Evolutionary conservation across 345 rosid species (phyloP).

Genomic region (Salix exigua): DNA sequence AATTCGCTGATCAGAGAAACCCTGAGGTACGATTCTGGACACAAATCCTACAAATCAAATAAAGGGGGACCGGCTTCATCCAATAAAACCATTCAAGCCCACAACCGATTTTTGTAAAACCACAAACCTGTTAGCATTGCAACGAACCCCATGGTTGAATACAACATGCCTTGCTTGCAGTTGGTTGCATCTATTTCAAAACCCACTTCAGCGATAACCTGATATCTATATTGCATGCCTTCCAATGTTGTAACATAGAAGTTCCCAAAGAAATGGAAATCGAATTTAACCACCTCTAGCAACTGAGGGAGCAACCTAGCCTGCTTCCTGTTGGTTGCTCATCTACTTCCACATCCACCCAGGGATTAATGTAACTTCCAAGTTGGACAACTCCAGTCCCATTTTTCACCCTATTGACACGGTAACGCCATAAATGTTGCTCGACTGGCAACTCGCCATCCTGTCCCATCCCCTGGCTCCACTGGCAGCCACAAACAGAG

Average conservation of each 20-base stretch:
- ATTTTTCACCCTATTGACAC: not conserved
- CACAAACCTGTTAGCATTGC: not conserved
- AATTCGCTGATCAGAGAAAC: not conserved
- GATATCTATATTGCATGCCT: not conserved
- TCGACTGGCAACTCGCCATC: not conserved
- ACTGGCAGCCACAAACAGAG: not conserved
- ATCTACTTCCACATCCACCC: not conserved
- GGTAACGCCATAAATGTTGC: not conserved
- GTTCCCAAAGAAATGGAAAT: not conserved
- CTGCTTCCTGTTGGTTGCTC: not conserved
- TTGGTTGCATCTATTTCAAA: not conserved
- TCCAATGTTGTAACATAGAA: not conserved
- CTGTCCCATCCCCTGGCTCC: not conserved
- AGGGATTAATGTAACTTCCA: not conserved
- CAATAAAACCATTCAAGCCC: not conserved
- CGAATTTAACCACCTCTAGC: not conserved
- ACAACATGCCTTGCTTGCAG: not conserved
- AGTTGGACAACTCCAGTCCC: not conserved
- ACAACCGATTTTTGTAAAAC: not conserved
- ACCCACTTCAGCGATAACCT: not conserved
- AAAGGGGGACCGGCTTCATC: not conserved
- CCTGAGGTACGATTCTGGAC: not conserved
- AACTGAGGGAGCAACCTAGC: not conserved
- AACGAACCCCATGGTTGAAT: not conserved
- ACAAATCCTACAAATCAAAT: not conserved